These are phyloP conservation scores for Strobilomyces confusus DNA, from an alignment of 768 basidiomycete genomes.

Conservation along the genomic window DNA sequence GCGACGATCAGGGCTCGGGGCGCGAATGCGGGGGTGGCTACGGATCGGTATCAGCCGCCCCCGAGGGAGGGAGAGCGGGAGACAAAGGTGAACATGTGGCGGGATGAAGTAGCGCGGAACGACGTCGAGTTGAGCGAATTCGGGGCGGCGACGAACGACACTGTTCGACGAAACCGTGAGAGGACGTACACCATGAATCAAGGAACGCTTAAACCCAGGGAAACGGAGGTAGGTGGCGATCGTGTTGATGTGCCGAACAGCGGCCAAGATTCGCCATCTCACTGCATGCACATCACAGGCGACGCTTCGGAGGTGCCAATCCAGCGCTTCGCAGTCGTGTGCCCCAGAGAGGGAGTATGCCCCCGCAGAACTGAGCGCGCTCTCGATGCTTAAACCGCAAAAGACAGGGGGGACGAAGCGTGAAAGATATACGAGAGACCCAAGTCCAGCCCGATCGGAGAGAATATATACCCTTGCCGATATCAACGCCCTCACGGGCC, in stretches of 20 bases:
- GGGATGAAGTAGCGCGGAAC: constrained; percentile 48
- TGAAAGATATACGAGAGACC: constrained; percentile 17
- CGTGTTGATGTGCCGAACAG: not conserved
- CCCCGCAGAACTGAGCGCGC: constrained; percentile 18
- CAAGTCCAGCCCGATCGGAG: constrained; percentile 31
- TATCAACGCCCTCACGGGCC: constrained; percentile 29
- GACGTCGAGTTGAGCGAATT: constrained; percentile 20
- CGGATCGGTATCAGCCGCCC: not conserved
- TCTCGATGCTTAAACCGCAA: constrained; percentile 16
- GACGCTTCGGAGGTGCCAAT: constrained; percentile 20
- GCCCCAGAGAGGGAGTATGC: constrained; percentile 24
- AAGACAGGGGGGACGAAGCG: constrained; percentile 13
- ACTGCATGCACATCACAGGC: constrained; percentile 5
- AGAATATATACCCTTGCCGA: constrained; percentile 34
- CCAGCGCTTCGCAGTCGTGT: constrained; percentile 20
- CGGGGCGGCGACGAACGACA: constrained; percentile 16
- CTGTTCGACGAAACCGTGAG: constrained; percentile 13
- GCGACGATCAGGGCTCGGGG: constrained; percentile 13
- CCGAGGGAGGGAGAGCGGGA: constrained; percentile 17
- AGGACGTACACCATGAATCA: constrained; percentile 9
- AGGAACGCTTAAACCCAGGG: constrained; percentile 16
- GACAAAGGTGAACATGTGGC: constrained; percentile 50
- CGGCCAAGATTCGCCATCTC: not conserved
- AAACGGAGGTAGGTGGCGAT: constrained; percentile 18
- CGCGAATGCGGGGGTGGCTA: not conserved